Evolutionary conservation across 192 early-diverging fungal species (phyloP).

Genomic region (Haplosporangium gracile): DNA sequence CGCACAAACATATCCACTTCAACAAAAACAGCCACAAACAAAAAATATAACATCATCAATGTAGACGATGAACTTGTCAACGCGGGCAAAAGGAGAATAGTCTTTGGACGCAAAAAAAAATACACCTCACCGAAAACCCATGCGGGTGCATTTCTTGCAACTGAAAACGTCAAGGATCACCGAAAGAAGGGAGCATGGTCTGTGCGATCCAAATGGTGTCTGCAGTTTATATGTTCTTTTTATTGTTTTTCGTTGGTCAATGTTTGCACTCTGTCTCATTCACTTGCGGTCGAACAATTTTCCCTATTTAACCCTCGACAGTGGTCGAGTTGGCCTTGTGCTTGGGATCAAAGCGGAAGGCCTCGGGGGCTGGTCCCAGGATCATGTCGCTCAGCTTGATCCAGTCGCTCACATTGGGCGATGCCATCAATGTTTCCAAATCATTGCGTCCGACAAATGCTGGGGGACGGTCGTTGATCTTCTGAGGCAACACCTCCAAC

Average conservation of each 20-base stretch:
- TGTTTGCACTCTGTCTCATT: background rate
- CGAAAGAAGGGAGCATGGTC: background rate
- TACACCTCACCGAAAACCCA: background rate
- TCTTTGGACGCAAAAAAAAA: background rate
- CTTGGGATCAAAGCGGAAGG: slow-evolving; percentile 94
- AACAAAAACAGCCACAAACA: background rate
- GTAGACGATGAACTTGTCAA: background rate
- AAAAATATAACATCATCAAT: background rate
- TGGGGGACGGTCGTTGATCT: slow-evolving; percentile 92
- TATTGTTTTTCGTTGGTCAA: background rate
- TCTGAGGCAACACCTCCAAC: slow-evolving; percentile 92
- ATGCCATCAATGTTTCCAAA: slow-evolving; percentile 95
- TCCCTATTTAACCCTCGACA: slow-evolving; percentile 35
- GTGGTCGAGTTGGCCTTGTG: slow-evolving; percentile 86
- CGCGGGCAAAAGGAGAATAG: background rate
- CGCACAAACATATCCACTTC: background rate
- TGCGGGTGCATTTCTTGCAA: background rate
- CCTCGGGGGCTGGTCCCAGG: slow-evolving; percentile 88
- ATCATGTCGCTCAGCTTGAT: slow-evolving; percentile 93
- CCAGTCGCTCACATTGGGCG: slow-evolving; percentile 85
- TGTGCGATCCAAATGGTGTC: background rate
- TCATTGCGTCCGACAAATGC: slow-evolving; percentile 89
- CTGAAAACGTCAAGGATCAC: background rate
- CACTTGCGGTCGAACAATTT: background rate
- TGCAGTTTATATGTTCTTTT: background rate